These are phyloP conservation scores for Leccinum uliginosum DNA, from an alignment of 768 basidiomycete genomes.

Conservation along the genomic window DNA sequence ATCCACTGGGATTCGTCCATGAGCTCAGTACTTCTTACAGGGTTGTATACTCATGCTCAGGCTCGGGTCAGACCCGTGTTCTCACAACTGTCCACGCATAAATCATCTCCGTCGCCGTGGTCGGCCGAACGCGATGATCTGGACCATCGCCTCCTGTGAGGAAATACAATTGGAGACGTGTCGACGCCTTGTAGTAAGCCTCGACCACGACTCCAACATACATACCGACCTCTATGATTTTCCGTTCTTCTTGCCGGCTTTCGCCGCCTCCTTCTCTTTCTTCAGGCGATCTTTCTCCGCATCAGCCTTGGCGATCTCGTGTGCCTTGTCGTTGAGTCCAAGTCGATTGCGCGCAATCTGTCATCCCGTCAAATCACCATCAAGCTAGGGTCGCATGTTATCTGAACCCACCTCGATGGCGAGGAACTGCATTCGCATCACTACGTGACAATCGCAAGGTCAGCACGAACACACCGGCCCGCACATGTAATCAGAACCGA, in stretches of 20 bases:
- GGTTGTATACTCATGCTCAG: conserved; percentile 2
- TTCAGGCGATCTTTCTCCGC: conserved; percentile 49
- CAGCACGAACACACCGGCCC: conserved; percentile 4
- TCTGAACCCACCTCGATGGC: conserved; percentile 69
- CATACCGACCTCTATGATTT: conserved; percentile 18
- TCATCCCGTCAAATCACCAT: background rate
- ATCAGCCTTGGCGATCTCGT: conserved; percentile 75
- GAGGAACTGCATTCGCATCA: conserved; percentile 63
- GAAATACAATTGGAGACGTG: conserved; percentile 1
- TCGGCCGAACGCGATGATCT: background rate
- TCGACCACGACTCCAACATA: background rate
- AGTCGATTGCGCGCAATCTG: conserved; percentile 90
- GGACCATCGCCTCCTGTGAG: background rate
- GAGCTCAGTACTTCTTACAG: background rate
- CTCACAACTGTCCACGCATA: conserved; percentile 10
- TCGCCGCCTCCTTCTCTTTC: conserved; percentile 56
- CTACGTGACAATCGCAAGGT: conserved; percentile 10
- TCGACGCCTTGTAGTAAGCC: background rate
- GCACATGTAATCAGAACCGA: conserved; percentile 28
- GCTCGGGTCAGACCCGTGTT: background rate
- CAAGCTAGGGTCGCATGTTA: background rate
- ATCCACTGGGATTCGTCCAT: background rate
- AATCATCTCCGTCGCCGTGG: conserved; percentile 15
- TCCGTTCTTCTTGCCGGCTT: conserved; percentile 33
- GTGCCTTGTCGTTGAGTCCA: conserved; percentile 84